phyloP scores from a whole-genome alignment of 2,329 filamentous ascomycete genomes.

The Keithomyces neogunnii region DNA sequence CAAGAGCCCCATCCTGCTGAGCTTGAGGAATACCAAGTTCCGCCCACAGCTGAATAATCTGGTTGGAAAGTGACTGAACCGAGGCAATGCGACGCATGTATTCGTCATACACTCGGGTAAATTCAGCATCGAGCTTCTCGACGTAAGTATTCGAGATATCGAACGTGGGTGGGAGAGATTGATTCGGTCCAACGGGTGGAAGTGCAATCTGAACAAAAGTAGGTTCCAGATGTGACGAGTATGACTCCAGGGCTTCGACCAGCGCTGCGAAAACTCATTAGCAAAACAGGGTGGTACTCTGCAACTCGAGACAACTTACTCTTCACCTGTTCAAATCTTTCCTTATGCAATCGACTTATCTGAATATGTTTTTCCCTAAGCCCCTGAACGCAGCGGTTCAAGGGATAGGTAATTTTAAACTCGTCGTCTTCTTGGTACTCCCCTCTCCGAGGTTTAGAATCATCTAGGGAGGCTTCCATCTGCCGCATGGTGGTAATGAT shows the following conservation, averaged over 20 bases:
- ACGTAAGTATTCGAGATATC: constrained; percentile 90
- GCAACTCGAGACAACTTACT: constrained; percentile 45
- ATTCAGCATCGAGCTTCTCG: constrained; percentile 78
- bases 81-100: constrained; percentile 75
- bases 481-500: constrained; percentile 82
- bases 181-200: constrained; percentile 71
- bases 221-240: constrained; percentile 88
- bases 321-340: constrained; percentile 91
- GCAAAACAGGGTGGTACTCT: too few relatives aligned
- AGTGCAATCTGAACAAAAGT: constrained; percentile 80
- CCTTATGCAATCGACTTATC: constrained; percentile 74
- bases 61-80: constrained; percentile 67
- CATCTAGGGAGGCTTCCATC: constrained; percentile 86
- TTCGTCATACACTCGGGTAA: constrained; percentile 92
- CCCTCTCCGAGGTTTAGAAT: constrained; percentile 51
- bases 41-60: constrained; percentile 91
- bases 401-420: constrained; percentile 71
- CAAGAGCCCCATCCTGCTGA: constrained; percentile 79
- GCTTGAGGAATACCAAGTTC: constrained; percentile 91
- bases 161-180: constrained; percentile 72
- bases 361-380: constrained; percentile 82
- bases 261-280: constrained; percentile 53
- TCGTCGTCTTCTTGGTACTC: constrained; percentile 60
- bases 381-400: constrained; percentile 67
- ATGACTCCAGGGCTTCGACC: constrained; percentile 86